Conservation (phyloP, 768 basidiomycete species). For the Leccinum imitatum region DNA sequence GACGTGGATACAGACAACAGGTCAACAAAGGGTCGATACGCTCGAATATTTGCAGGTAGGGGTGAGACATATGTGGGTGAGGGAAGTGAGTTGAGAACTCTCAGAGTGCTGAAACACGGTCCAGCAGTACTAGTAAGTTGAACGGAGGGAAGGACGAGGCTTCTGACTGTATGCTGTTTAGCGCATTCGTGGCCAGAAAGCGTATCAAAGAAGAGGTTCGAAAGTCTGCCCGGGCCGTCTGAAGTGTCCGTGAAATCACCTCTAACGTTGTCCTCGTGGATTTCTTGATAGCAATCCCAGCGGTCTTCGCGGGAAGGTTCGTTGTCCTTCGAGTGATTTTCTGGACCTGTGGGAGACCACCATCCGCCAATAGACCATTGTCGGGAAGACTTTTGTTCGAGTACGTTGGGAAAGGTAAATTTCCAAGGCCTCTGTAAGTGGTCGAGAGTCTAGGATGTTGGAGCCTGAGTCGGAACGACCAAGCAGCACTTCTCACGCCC, state of each 20-base stretch:
- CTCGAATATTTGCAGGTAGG: constrained; percentile 65
- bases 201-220: constrained; percentile 32
- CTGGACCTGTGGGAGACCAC: constrained; percentile 22
- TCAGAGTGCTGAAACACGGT: constrained; percentile 61
- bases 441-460: constrained; percentile 90
- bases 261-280: constrained; percentile 53
- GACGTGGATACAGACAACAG: constrained; percentile 56
- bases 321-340: constrained; percentile 1
- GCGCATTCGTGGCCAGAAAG: constrained; percentile 53
- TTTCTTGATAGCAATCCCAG: constrained; percentile 53
- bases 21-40: constrained; percentile 87
- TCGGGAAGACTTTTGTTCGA: constrained; percentile 36
- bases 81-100: constrained; percentile 59
- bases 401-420: constrained; percentile 71
- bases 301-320: constrained; percentile 29
- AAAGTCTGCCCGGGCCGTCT: constrained; percentile 58
- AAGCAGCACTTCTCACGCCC: constrained; percentile 83
- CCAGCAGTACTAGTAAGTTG: constrained; percentile 41
- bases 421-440: constrained; percentile 68
- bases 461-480: constrained; percentile 82
- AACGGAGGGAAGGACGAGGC: constrained; percentile 23
- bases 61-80: constrained; percentile 82
- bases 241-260: constrained; percentile 57
- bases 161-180: constrained; percentile 64
- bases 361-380: constrained; percentile 40